A percentile compares a stretch with the other conserved stretches of the same genome.
Conservation (phyloP, 257 asterid genomes). For the Solanum clarkiae region DNA sequence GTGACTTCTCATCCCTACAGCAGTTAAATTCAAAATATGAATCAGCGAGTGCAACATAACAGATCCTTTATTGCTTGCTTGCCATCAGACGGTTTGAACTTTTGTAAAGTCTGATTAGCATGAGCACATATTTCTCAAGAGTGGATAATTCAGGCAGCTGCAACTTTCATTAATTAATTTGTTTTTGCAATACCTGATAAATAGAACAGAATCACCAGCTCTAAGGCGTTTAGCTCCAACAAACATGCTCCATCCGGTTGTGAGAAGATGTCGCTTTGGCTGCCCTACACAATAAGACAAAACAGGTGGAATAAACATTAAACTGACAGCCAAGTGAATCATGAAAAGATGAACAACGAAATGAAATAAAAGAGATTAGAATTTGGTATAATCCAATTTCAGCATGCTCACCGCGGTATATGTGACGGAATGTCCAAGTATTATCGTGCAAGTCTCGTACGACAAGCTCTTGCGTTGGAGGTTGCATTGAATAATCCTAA, state of each 20-base stretch:
- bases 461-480: constrained; percentile 92
- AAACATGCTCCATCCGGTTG: constrained; percentile 99
- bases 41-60: background rate
- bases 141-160: background rate
- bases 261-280: constrained; percentile 90
- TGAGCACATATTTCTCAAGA: background rate
- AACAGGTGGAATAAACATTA: background rate
- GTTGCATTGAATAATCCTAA: constrained; percentile 92
- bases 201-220: constrained; percentile 91
- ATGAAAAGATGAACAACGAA: background rate
- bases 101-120: background rate
- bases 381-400: background rate
- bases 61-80: background rate
- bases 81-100: background rate
- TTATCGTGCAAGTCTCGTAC: constrained; percentile 87
- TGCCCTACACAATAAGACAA: constrained; percentile 51
- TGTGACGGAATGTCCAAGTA: constrained; percentile 94
- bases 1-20: constrained; percentile 77
- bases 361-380: background rate
- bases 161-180: background rate
- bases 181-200: constrained; percentile 50
- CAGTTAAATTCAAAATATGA: background rate
- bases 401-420: constrained; percentile 61
- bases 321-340: background rate
- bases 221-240: constrained; percentile 89